Base-by-base conservation (phyloP, 495 filamentous ascomycete genomes). In the Choiromyces venosus region DNA sequence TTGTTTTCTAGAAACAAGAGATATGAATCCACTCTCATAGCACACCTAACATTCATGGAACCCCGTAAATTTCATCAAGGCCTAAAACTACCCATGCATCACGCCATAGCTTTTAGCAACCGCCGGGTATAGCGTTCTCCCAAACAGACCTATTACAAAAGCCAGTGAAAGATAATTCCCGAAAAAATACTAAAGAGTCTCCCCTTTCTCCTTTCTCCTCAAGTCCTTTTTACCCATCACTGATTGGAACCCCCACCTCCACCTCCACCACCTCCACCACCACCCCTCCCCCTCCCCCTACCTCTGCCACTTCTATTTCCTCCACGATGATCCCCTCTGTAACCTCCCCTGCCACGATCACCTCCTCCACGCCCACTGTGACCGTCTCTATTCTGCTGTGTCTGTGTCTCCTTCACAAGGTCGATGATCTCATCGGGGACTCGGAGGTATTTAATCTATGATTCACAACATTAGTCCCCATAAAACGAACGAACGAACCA, bases 381-480 rank as follows among this genome's bases (percentile, higher is more conserved):
- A 33, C 72, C 71, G 65, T 77, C 75, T 33, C 75, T 66, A 66
- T 69, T 77, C 18, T 77, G 75, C 66, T 77, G 75, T 52, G 78
- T 66, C 74, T 91, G 90, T 81, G 96, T 93, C 64, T 97, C 94
- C 85, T 93, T 97, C 18, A 94, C 93, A 14, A 93, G 81, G 70
- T 97, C 95, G 82, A 98, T 89, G 73, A 98, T 95, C 81, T 97
- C 93, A 82, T 98, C 94, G 66, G 93, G 92, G 3, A 99, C 92
- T 68, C 93, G 91, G 44, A 99, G 88, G 84, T 97, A 99, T 87
- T 99, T 99, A 85, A 99, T 99, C 95, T 99, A 78, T 29, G 19
- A 37, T 37, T 29, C 38, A 37, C 66, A 67, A 4, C 33, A 37
- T 67, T 29, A 37, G 66, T n/a, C 36, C 66, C 66, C 33, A 56